These are phyloP conservation scores for Inosperma sp. DNA, from an alignment of 768 basidiomycete genomes.

Conservation along the genomic window DNA sequence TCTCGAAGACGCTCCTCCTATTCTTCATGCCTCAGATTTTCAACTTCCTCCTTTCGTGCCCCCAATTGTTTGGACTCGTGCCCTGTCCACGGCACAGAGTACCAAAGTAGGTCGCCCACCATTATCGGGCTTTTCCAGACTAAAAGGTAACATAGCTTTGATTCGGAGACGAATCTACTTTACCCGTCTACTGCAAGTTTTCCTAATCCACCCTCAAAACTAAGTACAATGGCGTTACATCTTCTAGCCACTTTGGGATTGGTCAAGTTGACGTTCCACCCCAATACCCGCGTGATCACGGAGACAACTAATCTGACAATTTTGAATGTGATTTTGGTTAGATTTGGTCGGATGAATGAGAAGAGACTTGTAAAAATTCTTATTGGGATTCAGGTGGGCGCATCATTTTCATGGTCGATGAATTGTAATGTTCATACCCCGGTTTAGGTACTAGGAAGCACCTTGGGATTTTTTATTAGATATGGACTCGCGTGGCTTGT, in stretches of 20 bases:
- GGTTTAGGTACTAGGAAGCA: slow-evolving; percentile 75
- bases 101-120: slow-evolving; percentile 53
- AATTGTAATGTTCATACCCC: slow-evolving; percentile 37
- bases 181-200: slow-evolving; percentile 71
- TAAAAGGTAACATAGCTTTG: slow-evolving; percentile 51
- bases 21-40: slow-evolving; percentile 99
- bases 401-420: neutral
- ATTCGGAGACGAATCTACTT: slow-evolving; percentile 68
- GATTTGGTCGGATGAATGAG: slow-evolving; percentile 83
- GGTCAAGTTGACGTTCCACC: slow-evolving; percentile 56
- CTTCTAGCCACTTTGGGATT: slow-evolving; percentile 60
- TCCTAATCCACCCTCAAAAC: slow-evolving; percentile 47
- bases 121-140: neutral
- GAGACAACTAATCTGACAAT: slow-evolving; percentile 89
- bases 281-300: slow-evolving; percentile 51
- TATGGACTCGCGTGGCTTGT: slow-evolving; percentile 87
- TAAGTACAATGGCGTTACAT: slow-evolving; percentile 53
- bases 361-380: slow-evolving; percentile 68
- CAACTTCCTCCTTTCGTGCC: slow-evolving; percentile 93
- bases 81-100: slow-evolving; percentile 93
- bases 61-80: slow-evolving; percentile 91
- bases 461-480: slow-evolving; percentile 77
- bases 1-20: slow-evolving; percentile 86
- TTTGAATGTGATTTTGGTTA: slow-evolving; percentile 77
- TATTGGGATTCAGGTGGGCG: slow-evolving; percentile 67